Evolutionary conservation across 1,284 basidiomycete species (phyloP).

Genomic region (Pseudomicrostroma phylloplanum): DNA sequence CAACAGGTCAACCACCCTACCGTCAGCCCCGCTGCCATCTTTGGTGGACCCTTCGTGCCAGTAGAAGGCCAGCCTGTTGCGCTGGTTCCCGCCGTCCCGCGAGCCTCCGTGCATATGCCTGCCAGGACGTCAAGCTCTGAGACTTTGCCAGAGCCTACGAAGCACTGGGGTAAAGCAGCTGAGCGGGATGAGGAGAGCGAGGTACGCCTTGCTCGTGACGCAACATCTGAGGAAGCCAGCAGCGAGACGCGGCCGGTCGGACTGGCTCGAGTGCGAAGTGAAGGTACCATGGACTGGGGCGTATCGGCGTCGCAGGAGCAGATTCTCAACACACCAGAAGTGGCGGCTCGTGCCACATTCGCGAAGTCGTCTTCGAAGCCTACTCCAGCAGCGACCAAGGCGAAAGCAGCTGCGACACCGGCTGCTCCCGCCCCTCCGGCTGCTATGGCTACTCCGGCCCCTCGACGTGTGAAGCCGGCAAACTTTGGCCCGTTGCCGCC

Average conservation of each 20-base stretch:
- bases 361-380: not conserved
- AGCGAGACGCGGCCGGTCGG: not conserved
- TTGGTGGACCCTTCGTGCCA: conserved; percentile 17
- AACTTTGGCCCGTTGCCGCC: not conserved
- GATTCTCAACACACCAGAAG: too few species aligned
- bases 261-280: not conserved
- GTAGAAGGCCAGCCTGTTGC: not conserved
- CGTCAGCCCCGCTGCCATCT: conserved; percentile 46
- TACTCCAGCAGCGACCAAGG: not conserved
- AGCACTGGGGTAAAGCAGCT: not conserved
- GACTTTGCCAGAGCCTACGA: not conserved
- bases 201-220: not conserved
- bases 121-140: not conserved
- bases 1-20: conserved; percentile 14
- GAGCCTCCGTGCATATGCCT: too few species aligned
- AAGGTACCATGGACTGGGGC: not conserved
- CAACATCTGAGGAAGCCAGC: not conserved
- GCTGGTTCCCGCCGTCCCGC: not conserved
- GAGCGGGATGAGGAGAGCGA: not conserved
- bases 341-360: too few species aligned
- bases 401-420: conserved; percentile 16
- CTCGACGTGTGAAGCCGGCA: too few species aligned
- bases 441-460: too few species aligned
- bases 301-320: not conserved
- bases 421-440: conserved; percentile 13